Evolutionary conservation across 2,329 filamentous ascomycete genomes (phyloP).

Genomic region (Aschersonia sp.): DNA sequence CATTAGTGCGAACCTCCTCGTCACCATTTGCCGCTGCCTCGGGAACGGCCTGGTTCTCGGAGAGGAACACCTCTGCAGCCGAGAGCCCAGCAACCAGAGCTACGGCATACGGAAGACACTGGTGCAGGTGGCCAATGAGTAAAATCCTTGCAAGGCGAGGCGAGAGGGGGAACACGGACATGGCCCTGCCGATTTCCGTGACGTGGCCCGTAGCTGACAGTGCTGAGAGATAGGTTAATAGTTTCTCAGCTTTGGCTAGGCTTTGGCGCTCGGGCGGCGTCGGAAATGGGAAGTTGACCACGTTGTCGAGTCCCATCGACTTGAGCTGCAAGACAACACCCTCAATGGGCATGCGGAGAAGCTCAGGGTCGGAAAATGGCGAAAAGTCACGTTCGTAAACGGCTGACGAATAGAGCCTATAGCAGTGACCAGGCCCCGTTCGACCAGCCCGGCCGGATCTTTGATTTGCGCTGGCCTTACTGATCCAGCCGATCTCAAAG

Average conservation of each 20-base stretch:
- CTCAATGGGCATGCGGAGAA: constrained; percentile 83
- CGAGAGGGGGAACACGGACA: constrained; percentile 80
- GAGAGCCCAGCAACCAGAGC: constrained; percentile 80
- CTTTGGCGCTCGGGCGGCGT: constrained; percentile 69
- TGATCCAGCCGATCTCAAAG: constrained; percentile 92
- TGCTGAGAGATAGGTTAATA: constrained; percentile 75
- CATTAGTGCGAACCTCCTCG: constrained; percentile 41
- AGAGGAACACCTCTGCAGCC: constrained; percentile 75
- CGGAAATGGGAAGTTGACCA: constrained; percentile 91
- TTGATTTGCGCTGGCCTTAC: constrained; percentile 89
- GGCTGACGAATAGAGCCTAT: constrained; percentile 84
- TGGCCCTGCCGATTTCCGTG: constrained; percentile 63
- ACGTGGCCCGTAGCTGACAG: constrained; percentile 58
- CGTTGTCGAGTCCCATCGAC: constrained; percentile 79
- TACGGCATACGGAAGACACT: constrained; percentile 73
- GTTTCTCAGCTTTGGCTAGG: constrained; percentile 69
- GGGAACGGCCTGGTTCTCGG: constrained; percentile 63
- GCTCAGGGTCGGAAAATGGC: constrained; percentile 76
- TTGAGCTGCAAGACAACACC: constrained; percentile 88
- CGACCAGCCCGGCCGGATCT: constrained; percentile 85
- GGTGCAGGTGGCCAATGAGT: constrained; percentile 70
- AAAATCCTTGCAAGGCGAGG: constrained; percentile 86
- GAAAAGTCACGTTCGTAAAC: constrained; percentile 84
- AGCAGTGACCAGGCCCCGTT: constrained; percentile 92
- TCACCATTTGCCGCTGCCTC: constrained; percentile 31